Evolutionary conservation across 192 early-diverging fungal species (phyloP), one percentile per base, ranked within the genome.

Genomic region (Coemansia sp.): DNA sequence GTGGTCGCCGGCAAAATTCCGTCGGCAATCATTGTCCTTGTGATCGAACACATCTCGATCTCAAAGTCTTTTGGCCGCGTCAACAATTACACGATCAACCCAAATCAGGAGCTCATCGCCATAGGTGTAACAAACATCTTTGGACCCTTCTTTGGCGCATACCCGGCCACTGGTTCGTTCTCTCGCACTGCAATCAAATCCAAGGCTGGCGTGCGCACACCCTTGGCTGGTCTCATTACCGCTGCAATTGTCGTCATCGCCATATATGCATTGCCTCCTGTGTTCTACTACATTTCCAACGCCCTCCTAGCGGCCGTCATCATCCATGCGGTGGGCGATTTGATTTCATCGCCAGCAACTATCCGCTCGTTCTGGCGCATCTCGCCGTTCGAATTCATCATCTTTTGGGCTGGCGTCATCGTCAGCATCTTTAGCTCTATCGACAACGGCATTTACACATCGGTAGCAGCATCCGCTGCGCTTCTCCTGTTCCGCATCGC

Each of bases 41-140:
- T 98, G 46, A 83, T 98, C 61, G 95, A 98, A 79, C 94, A 96
- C 68, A 87, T 95, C 74, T 91, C 93, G 26, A 91, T 98, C 60
- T 81, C 87, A 56, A 94, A 92, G 81, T 90, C 89, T 39, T 94
- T 94, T 80, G 95, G 92, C 28, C 86, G 92, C 46, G 66, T 88
- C 42, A 90, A 92, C 79, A 89, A 93, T 63, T 98, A 98, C 83
- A 87, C 82, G 55, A 86, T 86, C 79, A 85, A 91, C 61, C 74
- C 90, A 56, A 94, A 91, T 81, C 95, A 98, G 84, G 96, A 98
- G 73, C 71, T 93, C 29, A 86, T 95, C 53, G 89, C 95, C 0
- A 86, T 98, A 34, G 96, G 96, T 30, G 21, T 90, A n/a, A 88
- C 92, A 28, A 98, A 98, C 83, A 67, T 92, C 23, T 68, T 92